Conservation (phyloP, 176 grass and related monocot species). For the Zizania latifolia region DNA sequence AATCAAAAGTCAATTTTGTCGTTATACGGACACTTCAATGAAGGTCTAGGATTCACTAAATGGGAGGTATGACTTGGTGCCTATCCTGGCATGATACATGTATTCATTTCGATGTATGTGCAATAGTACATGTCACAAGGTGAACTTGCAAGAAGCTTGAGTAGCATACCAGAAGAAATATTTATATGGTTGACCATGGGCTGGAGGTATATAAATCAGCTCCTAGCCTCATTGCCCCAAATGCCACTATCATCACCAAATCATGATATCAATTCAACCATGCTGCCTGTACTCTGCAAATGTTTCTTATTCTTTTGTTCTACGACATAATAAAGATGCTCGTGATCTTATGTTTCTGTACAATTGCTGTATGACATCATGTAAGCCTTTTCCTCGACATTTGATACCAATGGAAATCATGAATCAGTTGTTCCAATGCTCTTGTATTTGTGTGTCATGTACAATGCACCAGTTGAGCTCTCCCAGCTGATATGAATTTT, state of each 20-base stretch:
- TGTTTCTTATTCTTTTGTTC: neutral
- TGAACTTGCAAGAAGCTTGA: neutral
- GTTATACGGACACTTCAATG: slow-evolving; percentile 25
- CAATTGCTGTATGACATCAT: neutral
- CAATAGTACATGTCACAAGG: slow-evolving; percentile 17
- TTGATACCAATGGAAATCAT: neutral
- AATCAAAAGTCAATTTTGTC: slow-evolving; percentile 61
- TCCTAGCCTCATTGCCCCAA: neutral
- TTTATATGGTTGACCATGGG: too few relatives aligned
- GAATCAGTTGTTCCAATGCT: neutral
- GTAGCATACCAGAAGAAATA: slow-evolving; percentile 18
- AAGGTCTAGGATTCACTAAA: slow-evolving; percentile 35
- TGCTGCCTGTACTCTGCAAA: neutral
- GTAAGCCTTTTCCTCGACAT: neutral
- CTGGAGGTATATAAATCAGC: too few relatives aligned
- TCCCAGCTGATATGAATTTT: neutral
- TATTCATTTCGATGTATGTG: slow-evolving; percentile 29
- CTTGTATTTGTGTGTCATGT: neutral
- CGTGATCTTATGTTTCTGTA: neutral
- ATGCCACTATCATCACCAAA: neutral
- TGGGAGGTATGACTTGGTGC: slow-evolving; percentile 11
- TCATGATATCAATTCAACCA: neutral
- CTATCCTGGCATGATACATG: slow-evolving; percentile 15
- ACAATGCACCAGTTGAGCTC: neutral
- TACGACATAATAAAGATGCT: slow-evolving; percentile 27